Percentiles rank a stretch among this genome's conserved stretches.
phyloP scores from a whole-genome alignment of 768 basidiomycete species.

The Lentinula aciculospora region DNA sequence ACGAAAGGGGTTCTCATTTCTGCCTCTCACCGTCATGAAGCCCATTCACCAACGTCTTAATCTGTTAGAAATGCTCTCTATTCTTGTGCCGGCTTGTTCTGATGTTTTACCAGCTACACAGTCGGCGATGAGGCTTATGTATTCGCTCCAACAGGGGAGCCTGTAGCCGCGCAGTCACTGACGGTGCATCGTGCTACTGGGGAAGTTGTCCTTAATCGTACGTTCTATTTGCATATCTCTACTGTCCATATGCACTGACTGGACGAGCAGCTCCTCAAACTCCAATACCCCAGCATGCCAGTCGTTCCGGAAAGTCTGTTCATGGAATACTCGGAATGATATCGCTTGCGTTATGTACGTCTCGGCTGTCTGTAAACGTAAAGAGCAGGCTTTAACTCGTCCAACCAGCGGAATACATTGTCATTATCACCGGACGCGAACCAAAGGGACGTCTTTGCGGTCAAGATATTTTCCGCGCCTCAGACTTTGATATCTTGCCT shows the following conservation, averaged over 20 bases:
- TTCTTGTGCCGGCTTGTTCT: slow-evolving; percentile 7
- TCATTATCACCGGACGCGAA: slow-evolving; percentile 81
- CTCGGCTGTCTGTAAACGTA: neutral
- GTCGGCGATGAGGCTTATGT: slow-evolving; percentile 73
- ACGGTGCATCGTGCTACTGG: slow-evolving; percentile 72
- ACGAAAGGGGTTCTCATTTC: slow-evolving; percentile 15
- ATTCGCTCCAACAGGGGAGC: slow-evolving; percentile 62
- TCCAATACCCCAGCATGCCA: slow-evolving; percentile 46
- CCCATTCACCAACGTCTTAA: slow-evolving; percentile 68
- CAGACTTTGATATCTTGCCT: slow-evolving; percentile 89
- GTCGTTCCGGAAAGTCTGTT: slow-evolving; percentile 57
- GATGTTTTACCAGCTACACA: slow-evolving; percentile 44
- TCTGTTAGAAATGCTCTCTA: slow-evolving; percentile 38
- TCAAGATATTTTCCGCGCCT: slow-evolving; percentile 84
- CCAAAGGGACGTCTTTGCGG: slow-evolving; percentile 75
- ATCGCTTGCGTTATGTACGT: slow-evolving; percentile 69
- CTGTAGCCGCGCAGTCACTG: slow-evolving; percentile 56
- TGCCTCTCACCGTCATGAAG: slow-evolving; percentile 46
- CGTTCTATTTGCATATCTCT: too few species aligned
- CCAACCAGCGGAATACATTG: slow-evolving; percentile 83
- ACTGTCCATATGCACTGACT: slow-evolving; percentile 7
- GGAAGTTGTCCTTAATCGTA: slow-evolving; percentile 67
- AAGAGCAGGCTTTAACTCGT: neutral
- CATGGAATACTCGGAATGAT: slow-evolving; percentile 77
- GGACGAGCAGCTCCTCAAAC: slow-evolving; percentile 43